A percentile compares a stretch with the other conserved stretches of the same genome.
phyloP scores from a whole-genome alignment of 306 rosid genomes.

The Vigna mungo region DNA sequence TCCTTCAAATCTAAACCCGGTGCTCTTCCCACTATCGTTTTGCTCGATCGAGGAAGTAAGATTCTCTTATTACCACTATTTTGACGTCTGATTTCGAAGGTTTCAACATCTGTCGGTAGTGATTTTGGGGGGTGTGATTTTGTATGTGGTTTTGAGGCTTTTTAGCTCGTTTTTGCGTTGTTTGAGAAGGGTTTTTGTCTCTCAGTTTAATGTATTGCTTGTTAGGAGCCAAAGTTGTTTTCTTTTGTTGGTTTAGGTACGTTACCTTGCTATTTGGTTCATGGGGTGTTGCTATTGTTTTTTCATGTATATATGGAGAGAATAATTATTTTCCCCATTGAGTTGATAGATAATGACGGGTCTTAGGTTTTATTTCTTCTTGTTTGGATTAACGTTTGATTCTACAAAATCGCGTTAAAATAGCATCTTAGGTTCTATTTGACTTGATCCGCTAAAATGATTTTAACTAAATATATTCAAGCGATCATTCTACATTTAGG shows the following conservation, averaged over 20 bases:
- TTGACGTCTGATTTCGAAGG: constrained; percentile 7
- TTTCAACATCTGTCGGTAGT: background rate
- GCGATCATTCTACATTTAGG: no score
- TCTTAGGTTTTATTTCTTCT: constrained; percentile 13
- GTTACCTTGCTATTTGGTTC: constrained; percentile 22
- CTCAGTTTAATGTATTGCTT: constrained; percentile 11
- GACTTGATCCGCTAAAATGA: no score
- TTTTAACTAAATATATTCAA: no score
- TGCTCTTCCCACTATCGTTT: constrained; percentile 86
- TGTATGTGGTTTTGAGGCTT: constrained; percentile 26
- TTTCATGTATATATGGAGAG: background rate
- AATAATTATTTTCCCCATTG: background rate
- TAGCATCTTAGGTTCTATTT: background rate
- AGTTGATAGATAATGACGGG: constrained; percentile 6
- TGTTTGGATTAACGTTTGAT: background rate
- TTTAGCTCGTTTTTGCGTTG: constrained; percentile 28
- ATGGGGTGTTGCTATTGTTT: constrained; percentile 14
- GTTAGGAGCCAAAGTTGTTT: constrained; percentile 27
- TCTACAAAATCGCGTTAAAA: background rate
- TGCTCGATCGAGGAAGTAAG: constrained; percentile 97
- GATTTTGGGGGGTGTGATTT: background rate
- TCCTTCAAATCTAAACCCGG: constrained; percentile 78
- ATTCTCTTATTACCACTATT: constrained; percentile 12
- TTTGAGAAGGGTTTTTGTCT: background rate
- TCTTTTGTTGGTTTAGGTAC: constrained; percentile 18